These are phyloP conservation scores for Podosphaera fusca DNA, from an alignment of 2,329 filamentous ascomycete species.

Conservation along the genomic window DNA sequence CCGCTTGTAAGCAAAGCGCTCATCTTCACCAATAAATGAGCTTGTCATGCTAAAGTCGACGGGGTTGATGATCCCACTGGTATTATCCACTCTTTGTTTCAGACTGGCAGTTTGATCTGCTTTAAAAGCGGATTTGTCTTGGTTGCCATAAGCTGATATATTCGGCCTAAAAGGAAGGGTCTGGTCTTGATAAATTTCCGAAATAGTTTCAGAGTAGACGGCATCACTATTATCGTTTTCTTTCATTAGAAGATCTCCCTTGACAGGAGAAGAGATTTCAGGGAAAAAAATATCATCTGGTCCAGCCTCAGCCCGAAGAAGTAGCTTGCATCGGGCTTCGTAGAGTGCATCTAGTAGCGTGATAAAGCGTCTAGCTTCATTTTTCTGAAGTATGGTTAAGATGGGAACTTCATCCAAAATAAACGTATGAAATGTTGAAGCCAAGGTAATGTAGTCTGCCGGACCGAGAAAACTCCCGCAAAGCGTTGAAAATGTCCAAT, in stretches of 20 bases:
- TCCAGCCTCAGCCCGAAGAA: constrained; percentile 41
- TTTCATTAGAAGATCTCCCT: constrained; percentile 18
- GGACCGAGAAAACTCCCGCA: constrained; percentile 45
- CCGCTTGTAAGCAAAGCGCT: constrained; percentile 59
- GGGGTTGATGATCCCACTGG: constrained; percentile 18
- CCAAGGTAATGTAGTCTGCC: constrained; percentile 64
- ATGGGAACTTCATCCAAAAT: constrained; percentile 48
- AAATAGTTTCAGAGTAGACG: constrained; percentile 39
- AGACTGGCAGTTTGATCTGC: constrained; percentile 35
- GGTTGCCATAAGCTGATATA: constrained; percentile 36
- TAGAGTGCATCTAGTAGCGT: constrained; percentile 62
- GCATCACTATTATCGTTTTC: constrained; percentile 22
- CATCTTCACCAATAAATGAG: constrained; percentile 58
- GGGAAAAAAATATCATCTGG: constrained; percentile 65
- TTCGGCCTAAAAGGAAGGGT: constrained; percentile 61
- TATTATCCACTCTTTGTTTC: constrained; percentile 16
- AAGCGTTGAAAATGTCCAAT: constrained; percentile 45
- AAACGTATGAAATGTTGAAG: constrained; percentile 58
- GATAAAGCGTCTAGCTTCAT: constrained; percentile 61
- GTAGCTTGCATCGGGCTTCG: constrained; percentile 56
- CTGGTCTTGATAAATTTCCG: constrained; percentile 58
- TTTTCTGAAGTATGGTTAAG: constrained; percentile 45
- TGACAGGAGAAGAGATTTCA: constrained; percentile 18
- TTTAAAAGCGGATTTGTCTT: constrained; percentile 25
- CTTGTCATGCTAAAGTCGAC: constrained; percentile 42